Evolutionary conservation across 2,329 filamentous ascomycete genomes (phyloP).

Genomic region (Neopestalotiopsis sp.): DNA sequence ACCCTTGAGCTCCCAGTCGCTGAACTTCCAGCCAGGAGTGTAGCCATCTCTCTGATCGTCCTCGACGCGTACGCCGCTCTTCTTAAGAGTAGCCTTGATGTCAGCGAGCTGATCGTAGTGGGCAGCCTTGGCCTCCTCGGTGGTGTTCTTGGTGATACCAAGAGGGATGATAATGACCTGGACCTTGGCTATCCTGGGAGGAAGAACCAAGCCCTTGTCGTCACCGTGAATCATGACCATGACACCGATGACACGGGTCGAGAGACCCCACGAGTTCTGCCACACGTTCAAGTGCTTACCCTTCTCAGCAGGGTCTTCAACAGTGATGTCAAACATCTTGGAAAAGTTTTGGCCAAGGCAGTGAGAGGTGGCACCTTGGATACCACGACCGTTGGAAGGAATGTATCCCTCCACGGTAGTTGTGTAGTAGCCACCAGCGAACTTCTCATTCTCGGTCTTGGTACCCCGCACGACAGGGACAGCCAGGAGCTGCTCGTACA

Average conservation of each 20-base stretch:
- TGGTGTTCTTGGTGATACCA: conserved; percentile 87
- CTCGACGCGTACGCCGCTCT: conserved; percentile 77
- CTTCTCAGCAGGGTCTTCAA: conserved; percentile 87
- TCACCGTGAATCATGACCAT: conserved; percentile 99
- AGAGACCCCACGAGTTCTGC: conserved; percentile 99
- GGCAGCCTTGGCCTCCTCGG: conserved; percentile 76
- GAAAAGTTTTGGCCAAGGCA: conserved; percentile 95
- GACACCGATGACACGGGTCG: conserved; percentile 94
- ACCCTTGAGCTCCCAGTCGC: conserved; percentile 97
- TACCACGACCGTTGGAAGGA: conserved; percentile 91
- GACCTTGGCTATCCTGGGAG: conserved; percentile 84
- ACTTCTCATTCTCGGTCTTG: conserved; percentile 99
- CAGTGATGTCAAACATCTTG: conserved; percentile 98
- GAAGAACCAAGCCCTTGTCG: conserved; percentile 92
- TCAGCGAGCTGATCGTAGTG: conserved; percentile 78
- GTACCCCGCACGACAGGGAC: conserved; percentile 90
- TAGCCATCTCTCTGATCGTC: conserved; percentile 89
- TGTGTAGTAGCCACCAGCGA: conserved; percentile 94
- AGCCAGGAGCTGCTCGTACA: conserved; percentile 93
- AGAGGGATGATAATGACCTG: conserved; percentile 91
- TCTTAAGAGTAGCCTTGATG: conserved; percentile 71
- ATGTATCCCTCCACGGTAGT: conserved; percentile 98
- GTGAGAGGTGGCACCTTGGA: conserved; percentile 95
- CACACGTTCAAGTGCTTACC: conserved; percentile 85
- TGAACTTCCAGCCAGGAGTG: conserved; percentile 97